Conservation (phyloP, 2,329 filamentous ascomycete species). For the Cyclaneusma minus region DNA sequence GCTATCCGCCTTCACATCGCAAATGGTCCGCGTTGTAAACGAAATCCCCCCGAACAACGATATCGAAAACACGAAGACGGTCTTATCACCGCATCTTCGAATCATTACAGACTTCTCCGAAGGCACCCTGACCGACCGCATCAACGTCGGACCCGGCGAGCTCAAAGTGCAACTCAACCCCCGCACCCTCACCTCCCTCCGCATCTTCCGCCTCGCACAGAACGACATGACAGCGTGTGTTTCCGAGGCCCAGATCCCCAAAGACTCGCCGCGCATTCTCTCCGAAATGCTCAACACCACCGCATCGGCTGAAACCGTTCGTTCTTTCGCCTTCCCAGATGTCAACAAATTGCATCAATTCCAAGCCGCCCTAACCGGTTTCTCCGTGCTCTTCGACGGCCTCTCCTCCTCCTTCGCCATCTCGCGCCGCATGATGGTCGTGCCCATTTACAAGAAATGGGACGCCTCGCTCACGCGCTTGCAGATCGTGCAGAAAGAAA, state of each 20-base stretch:
- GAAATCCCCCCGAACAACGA: constrained; percentile 45
- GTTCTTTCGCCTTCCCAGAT: constrained; percentile 54
- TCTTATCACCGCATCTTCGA: constrained; percentile 62
- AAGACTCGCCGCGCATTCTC: constrained; percentile 47
- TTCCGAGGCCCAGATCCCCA: constrained; percentile 47
- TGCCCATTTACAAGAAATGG: constrained; percentile 90
- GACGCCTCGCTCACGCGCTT: constrained; percentile 67
- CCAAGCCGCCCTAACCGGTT: constrained; percentile 66
- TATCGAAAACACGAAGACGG: constrained; percentile 44
- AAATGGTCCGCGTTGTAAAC: constrained; percentile 57
- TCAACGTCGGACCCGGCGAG: constrained; percentile 69
- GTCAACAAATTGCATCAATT: constrained; percentile 61
- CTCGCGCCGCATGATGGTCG: constrained; percentile 71
- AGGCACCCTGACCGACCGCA: constrained; percentile 66
- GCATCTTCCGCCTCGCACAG: constrained; percentile 57
- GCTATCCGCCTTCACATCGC: constrained; percentile 36
- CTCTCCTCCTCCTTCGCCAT: constrained; percentile 65
- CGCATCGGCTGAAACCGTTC: constrained; percentile 44
- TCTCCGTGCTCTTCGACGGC: constrained; percentile 58
- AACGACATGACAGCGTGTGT: constrained; percentile 64
- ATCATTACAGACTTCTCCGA: constrained; percentile 56
- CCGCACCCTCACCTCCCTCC: constrained; percentile 31
- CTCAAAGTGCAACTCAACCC: constrained; percentile 51
- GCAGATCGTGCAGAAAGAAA: constrained; percentile 65
- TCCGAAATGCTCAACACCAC: constrained; percentile 31